A percentile compares a stretch with the other conserved stretches of the same genome.
Conservation (phyloP, 2,329 filamentous ascomycete genomes). For the Aspergillus pseudotamarii region DNA sequence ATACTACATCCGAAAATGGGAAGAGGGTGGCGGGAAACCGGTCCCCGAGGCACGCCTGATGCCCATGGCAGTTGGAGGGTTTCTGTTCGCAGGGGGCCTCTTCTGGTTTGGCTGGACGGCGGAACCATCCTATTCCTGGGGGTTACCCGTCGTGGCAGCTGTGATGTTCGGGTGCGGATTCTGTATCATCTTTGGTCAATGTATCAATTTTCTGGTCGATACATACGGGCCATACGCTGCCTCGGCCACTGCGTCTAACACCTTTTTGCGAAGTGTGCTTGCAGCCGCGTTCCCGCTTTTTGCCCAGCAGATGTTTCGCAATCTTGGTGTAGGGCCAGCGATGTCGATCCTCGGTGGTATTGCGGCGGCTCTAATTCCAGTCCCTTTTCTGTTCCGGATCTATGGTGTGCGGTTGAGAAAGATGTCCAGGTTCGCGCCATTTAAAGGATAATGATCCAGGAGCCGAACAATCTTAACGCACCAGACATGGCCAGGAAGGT, state of each 20-base stretch:
- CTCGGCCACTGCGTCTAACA: slow-evolving; percentile 47
- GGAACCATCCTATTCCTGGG: slow-evolving; percentile 21
- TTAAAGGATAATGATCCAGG: neutral
- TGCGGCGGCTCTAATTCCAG: neutral
- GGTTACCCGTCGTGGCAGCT: slow-evolving; percentile 14
- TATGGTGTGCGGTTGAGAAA: neutral
- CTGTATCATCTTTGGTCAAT: slow-evolving; percentile 51
- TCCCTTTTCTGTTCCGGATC: neutral
- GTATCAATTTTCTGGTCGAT: slow-evolving; percentile 52
- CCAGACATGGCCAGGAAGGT: neutral
- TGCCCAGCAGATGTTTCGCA: neutral
- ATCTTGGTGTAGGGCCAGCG: neutral
- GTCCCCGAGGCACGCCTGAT: slow-evolving; percentile 47
- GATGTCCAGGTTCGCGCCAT: neutral
- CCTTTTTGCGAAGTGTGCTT: slow-evolving; percentile 39
- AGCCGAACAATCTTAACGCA: neutral
- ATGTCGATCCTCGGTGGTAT: neutral
- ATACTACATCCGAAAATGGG: slow-evolving; percentile 35
- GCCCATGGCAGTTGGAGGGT: slow-evolving; percentile 50
- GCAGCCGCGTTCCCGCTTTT: neutral
- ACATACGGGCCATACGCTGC: slow-evolving; percentile 46
- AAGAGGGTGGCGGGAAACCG: slow-evolving; percentile 29
- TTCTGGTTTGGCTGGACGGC: slow-evolving; percentile 52
- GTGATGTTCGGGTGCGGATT: slow-evolving; percentile 51
- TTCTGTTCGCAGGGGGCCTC: slow-evolving; percentile 47